phyloP scores from a whole-genome alignment of 164 flowering plant species.

The Tetracentron sinense region DNA sequence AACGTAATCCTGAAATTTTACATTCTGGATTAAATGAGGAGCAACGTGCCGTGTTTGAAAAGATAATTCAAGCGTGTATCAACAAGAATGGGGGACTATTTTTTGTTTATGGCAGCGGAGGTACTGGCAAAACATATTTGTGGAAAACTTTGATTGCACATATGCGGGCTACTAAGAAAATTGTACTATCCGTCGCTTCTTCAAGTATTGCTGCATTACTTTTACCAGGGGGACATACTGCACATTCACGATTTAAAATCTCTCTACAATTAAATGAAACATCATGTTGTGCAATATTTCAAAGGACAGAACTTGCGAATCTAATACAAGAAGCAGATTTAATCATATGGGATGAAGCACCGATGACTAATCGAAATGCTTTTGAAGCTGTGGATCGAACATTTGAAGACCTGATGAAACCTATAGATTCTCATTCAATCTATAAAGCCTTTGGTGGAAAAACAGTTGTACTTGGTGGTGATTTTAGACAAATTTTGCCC shows the following conservation, averaged over 20 bases:
- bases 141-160: neutral
- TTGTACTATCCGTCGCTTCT: neutral
- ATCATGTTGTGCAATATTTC: neutral
- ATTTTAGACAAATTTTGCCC: neutral
- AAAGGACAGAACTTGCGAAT: neutral
- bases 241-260: neutral
- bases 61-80: too few species aligned
- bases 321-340: neutral
- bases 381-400: neutral
- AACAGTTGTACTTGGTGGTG: neutral
- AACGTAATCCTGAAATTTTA: too few species aligned
- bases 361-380: neutral
- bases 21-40: too few species aligned
- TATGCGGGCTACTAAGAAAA: neutral
- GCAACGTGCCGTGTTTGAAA: too few species aligned
- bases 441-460: neutral
- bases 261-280: neutral
- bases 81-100: neutral
- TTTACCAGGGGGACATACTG: neutral
- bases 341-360: constrained; percentile 1
- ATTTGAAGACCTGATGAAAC: neutral
- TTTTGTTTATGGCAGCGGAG: neutral
- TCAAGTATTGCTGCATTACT: neutral
- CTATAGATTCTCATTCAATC: neutral
- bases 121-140: neutral